A percentile compares a stretch with the other conserved stretches of the same genome.
phyloP scores from a whole-genome alignment of 108 stramenopile genomes.

The Pseudonitzschia pungens region DNA sequence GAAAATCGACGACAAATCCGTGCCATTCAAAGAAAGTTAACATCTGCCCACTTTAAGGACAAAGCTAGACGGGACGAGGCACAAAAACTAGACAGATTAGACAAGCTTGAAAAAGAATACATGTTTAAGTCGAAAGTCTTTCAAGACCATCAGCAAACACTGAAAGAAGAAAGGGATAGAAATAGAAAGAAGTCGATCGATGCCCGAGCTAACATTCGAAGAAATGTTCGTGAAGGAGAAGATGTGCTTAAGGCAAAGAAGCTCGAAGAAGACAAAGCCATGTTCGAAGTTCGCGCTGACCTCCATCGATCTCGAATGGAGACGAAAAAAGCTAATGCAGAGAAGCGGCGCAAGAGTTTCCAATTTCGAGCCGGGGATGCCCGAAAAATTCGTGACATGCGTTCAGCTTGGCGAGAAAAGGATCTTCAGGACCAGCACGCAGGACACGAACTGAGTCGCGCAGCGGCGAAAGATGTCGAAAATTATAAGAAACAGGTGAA shows the following conservation, averaged over 20 bases:
- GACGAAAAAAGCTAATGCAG: slow-evolving; percentile 39
- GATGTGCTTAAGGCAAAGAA: slow-evolving; percentile 45
- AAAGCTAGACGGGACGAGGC: slow-evolving; percentile 51
- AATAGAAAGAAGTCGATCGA: slow-evolving; percentile 67
- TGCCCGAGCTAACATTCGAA: slow-evolving; percentile 55
- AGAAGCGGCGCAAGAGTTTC: slow-evolving; percentile 68
- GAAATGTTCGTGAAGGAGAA: slow-evolving; percentile 63
- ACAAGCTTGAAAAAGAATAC: slow-evolving; percentile 61
- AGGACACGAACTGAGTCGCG: slow-evolving; percentile 64
- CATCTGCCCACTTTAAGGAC: slow-evolving; percentile 54
- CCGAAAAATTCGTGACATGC: slow-evolving; percentile 48
- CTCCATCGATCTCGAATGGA: slow-evolving; percentile 51
- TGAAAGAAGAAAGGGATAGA: slow-evolving; percentile 66
- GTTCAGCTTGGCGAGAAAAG: slow-evolving; percentile 43
- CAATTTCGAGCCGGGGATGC: slow-evolving; percentile 74
- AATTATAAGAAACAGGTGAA: slow-evolving; percentile 49
- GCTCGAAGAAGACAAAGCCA: slow-evolving; percentile 62
- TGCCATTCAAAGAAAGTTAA: slow-evolving; percentile 56
- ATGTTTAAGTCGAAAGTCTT: slow-evolving; percentile 74
- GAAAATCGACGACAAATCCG: slow-evolving; percentile 57
- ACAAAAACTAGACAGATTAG: slow-evolving; percentile 34
- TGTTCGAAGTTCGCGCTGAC: slow-evolving; percentile 62
- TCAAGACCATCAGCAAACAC: slow-evolving; percentile 73
- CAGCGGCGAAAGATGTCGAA: slow-evolving; percentile 76
- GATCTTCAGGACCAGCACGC: slow-evolving; percentile 45